Evolutionary conservation across 2,329 filamentous ascomycete genomes (phyloP).

Genomic region (Aureobasidium sp.): DNA sequence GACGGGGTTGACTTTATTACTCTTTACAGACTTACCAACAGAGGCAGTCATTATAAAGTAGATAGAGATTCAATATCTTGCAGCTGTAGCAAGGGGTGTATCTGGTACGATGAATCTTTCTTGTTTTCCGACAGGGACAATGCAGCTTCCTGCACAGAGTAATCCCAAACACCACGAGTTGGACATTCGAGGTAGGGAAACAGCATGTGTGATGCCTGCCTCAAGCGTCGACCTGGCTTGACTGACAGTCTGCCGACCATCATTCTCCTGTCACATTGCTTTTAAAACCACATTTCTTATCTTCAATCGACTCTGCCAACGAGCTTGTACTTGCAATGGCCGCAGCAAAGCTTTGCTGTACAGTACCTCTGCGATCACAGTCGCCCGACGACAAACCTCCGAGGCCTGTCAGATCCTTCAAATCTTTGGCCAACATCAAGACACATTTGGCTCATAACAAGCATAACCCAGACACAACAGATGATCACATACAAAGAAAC

Average conservation of each 20-base stretch:
- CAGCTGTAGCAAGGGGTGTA: not conserved
- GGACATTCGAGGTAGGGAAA: not conserved
- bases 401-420: constrained; percentile 11
- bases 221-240: not conserved
- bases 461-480: not conserved
- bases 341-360: constrained; percentile 17
- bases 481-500: not conserved
- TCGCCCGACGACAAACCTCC: constrained; percentile 14
- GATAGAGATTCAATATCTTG: not conserved
- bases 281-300: not conserved
- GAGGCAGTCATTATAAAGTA: not conserved
- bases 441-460: constrained; percentile 2
- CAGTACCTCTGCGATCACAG: not conserved
- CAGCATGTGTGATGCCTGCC: not conserved
- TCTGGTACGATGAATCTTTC: not conserved
- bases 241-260: not conserved
- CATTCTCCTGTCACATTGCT: not conserved
- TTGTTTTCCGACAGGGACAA: not conserved
- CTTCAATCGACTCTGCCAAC: not conserved
- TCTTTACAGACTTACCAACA: not conserved
- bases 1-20: not conserved
- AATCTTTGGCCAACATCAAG: constrained; percentile 10
- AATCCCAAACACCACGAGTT: not conserved
- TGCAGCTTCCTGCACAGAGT: not conserved
- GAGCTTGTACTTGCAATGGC: not conserved